phyloP scores from a whole-genome alignment of 1,284 basidiomycete genomes.

The Neonothopanus nambi region DNA sequence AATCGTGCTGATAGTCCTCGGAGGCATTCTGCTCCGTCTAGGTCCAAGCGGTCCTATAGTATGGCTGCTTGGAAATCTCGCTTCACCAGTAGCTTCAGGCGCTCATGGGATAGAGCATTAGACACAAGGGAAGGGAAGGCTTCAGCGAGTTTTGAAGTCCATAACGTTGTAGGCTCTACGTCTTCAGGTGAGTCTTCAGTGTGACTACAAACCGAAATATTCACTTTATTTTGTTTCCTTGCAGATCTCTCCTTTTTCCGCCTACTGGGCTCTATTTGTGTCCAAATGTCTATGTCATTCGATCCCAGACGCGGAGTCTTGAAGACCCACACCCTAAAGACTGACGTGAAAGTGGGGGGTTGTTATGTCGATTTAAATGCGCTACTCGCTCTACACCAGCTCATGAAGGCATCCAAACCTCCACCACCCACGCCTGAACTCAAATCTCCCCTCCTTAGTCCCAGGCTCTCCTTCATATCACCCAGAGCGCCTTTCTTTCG shows the following conservation, averaged over 20 bases:
- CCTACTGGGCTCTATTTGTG: constrained; percentile 45
- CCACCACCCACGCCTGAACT: not conserved
- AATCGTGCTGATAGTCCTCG: constrained; percentile 31
- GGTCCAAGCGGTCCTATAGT: constrained; percentile 38
- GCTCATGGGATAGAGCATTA: constrained; percentile 69
- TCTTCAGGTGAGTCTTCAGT: constrained; percentile 31
- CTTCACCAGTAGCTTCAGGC: constrained; percentile 55
- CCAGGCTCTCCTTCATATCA: constrained; percentile 8
- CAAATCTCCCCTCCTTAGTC: constrained; percentile 3
- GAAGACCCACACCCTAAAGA: constrained; percentile 54
- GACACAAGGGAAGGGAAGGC: constrained; percentile 59
- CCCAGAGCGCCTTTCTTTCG: constrained; percentile 7
- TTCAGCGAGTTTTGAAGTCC: constrained; percentile 50
- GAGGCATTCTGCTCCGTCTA: constrained; percentile 24
- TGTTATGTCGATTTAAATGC: constrained; percentile 51
- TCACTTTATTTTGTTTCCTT: not conserved
- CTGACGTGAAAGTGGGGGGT: constrained; percentile 45
- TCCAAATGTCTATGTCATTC: constrained; percentile 53
- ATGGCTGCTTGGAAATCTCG: constrained; percentile 63
- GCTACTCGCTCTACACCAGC: constrained; percentile 20
- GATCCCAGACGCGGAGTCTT: constrained; percentile 57
- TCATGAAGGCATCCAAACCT: not conserved
- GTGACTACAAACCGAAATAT: not conserved
- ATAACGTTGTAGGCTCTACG: constrained; percentile 48
- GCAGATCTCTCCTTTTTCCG: constrained; percentile 38